Evolutionary conservation across 306 rosid genomes (phyloP).

Genomic region (Arachis stenosperma): DNA sequence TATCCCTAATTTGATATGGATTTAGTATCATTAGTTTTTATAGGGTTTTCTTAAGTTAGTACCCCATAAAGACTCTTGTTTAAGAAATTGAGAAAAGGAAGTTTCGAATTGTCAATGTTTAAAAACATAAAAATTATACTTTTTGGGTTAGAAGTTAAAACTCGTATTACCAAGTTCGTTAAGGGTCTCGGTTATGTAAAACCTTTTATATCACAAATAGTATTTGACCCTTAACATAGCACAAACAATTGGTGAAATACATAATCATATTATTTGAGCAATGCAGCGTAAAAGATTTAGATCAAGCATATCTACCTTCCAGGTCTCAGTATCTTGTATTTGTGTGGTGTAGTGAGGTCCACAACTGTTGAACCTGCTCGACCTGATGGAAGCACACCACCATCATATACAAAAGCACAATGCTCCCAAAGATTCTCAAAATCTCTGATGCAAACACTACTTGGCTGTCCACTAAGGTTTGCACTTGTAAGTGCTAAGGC

Average conservation of each 20-base stretch:
- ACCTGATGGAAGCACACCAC: slow-evolving; percentile 85
- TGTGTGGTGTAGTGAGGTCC: slow-evolving; percentile 68
- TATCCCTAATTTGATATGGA: background rate
- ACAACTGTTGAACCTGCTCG: slow-evolving; percentile 90
- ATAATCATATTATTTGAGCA: slow-evolving; percentile 14
- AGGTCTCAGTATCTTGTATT: slow-evolving; percentile 79
- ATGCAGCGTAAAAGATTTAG: slow-evolving; percentile 14
- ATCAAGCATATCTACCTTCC: slow-evolving; percentile 69
- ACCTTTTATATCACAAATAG: background rate
- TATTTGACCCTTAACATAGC: slow-evolving; percentile 14
- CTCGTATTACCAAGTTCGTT: no score
- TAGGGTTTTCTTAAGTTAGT: background rate
- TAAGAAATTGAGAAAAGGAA: background rate
- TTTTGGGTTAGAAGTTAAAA: background rate
- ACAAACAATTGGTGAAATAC: slow-evolving; percentile 22
- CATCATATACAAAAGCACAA: slow-evolving; percentile 80
- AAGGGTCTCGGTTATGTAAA: background rate
- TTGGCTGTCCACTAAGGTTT: slow-evolving; percentile 85
- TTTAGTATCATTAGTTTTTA: background rate
- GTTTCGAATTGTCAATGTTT: no score
- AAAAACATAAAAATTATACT: background rate
- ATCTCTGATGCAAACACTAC: slow-evolving; percentile 79
- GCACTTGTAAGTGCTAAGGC: slow-evolving; percentile 96
- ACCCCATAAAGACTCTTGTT: no score
- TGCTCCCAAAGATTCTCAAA: slow-evolving; percentile 84